Evolutionary conservation across 176 grass and related monocot species (phyloP), one percentile per base, ranked within the genome.

Genomic region (Carex cristatella): DNA sequence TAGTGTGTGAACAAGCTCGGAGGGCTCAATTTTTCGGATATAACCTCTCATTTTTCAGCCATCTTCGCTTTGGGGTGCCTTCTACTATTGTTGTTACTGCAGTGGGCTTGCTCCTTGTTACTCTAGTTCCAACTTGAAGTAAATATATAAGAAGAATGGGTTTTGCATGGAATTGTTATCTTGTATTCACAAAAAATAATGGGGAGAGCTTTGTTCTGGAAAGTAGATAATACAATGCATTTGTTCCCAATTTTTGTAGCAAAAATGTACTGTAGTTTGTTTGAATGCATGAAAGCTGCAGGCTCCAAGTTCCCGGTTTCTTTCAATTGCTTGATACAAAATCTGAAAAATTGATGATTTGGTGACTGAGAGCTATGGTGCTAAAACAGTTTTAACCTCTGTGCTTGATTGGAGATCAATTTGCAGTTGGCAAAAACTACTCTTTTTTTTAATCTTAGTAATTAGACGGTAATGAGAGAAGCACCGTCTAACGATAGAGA

Each of bases 31-130:
- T 87, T 85, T 84, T 57, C 7, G 91, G 93, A 4, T 99, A 99
- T 83, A 99, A 87, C 76, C 96, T 99, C 81, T 94, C 96, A 10
- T 99, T 99, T 83, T 94, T 91, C 42, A 95, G 93, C 78, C 96
- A 99, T 87, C 87, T 99, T 11, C 91, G 91, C 28, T 99, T 99
- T 19, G 96, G 96, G n/a, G 66, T 95, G 54, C 91, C 93, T 28
- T 95, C 96, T 0, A 95, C 93, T 0, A 85, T 99, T 30, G 78
- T 95, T 77, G 42, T 99, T 85, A 95, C 93, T 6, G 86, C 87
- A 7, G 90, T 99, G 51, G 93, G 93, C 9, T 79, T 99, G 67
- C 49, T 92, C 19, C 89, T 99, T 76, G 90, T 95, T 54, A 82
- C 78, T 10, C 64, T 90, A 78, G n/a, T 58, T 33, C 51, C 49